Conservation (phyloP, 1,284 basidiomycete genomes). For the Pseudozyma thailandica region DNA sequence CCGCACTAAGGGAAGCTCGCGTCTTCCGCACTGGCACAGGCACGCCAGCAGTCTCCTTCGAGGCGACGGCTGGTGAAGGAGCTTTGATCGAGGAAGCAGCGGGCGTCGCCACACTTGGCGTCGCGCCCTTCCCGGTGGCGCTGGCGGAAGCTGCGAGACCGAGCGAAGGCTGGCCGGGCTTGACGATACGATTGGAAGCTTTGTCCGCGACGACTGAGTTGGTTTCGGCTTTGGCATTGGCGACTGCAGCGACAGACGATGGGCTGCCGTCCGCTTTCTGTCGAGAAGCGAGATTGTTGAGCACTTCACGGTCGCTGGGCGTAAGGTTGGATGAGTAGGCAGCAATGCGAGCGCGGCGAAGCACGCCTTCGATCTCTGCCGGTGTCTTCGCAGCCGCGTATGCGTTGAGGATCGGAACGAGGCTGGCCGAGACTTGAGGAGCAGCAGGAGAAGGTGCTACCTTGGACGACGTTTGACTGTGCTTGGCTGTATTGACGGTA, state of each 20-base stretch:
- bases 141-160: not conserved
- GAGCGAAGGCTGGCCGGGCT: constrained; percentile 12
- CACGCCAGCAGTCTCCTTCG: constrained; percentile 16
- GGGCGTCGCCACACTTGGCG: not conserved
- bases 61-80: constrained; percentile 10
- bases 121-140: constrained; percentile 1
- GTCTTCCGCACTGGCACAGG: constrained; percentile 38
- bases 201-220: constrained; percentile 5
- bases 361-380: constrained; percentile 57
- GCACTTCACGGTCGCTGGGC: constrained; percentile 54
- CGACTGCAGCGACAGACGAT: constrained; percentile 4
- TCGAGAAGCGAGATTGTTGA: constrained; percentile 47
- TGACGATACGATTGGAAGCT: constrained; percentile 8
- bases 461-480: constrained; percentile 21
- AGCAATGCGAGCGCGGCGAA: constrained; percentile 56
- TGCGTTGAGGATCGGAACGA: constrained; percentile 59
- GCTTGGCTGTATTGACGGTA: constrained; percentile 24
- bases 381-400: constrained; percentile 64
- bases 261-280: constrained; percentile 24
- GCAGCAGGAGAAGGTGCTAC: constrained; percentile 28
- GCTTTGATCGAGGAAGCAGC: constrained; percentile 13
- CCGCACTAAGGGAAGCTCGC: constrained; percentile 36
- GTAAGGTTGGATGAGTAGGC: constrained; percentile 54
- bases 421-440: constrained; percentile 35
- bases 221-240: not conserved